Base-by-base conservation (phyloP, 139 green algal species). In the Chlamydomonas sp. region DNA sequence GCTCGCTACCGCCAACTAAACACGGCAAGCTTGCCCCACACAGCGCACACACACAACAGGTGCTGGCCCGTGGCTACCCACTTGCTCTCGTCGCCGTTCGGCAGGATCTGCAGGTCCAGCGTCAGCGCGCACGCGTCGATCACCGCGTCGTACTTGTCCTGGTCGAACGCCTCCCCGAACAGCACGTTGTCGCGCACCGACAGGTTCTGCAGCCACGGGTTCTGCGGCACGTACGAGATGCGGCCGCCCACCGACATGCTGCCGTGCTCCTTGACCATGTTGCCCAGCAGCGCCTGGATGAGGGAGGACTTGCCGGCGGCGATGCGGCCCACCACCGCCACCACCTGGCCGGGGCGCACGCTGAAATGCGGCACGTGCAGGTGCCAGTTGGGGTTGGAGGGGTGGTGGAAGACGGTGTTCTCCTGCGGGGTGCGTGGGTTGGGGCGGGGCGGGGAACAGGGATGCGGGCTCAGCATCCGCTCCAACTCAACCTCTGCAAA, bases 141-240 rank as follows among this genome's bases (percentile, higher is more conserved):
- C 63, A 92, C 89, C 58, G 93, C 60, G 16, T 89, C 77, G 72
- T 94, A 94, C 57, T 79, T 82, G 67, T 88, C 73, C 85, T 93
- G 77, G 20, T 95, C 88, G 18, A 88, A 89, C 1, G 74, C 88
- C 75, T 86, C 61, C 61, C 93, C 93, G 49, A 96, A 95, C 59
- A 91, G 57, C 61, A 96, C 92, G 91, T 96, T 96, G 69, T 95
- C 89, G n/a, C 90, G 89, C 63, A 96, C 77, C 10, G 90, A 91
- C 17, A 93, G 90, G 90, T 96, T 96, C 85, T 95, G 90, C 67
- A 95, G 93, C 94, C 94, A 96, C 60, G 93, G 82, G 80, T 94
- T 93, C 86, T 94, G 91, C 5, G 90, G 87, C 67, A 90, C 89
- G 72, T 91, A 94, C 16, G 80, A 79, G 63, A 92, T 88, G 59